A percentile compares a stretch with the other conserved stretches of the same genome.
These are phyloP conservation scores for Globisporangium okanoganense DNA, from an alignment of 352 stramenopile species.

Conservation along the genomic window DNA sequence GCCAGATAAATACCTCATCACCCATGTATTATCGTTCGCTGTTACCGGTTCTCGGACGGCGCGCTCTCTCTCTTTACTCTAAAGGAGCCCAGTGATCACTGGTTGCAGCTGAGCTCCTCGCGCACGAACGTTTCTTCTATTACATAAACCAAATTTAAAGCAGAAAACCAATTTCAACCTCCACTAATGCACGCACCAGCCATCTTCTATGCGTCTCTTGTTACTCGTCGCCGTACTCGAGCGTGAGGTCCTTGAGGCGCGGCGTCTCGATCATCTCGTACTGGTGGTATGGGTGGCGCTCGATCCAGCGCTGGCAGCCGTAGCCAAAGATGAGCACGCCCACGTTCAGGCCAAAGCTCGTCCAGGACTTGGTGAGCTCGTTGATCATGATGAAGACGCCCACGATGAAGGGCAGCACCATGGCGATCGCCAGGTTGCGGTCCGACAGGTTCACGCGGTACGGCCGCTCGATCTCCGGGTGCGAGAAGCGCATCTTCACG, in stretches of 20 bases:
- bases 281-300: conserved; percentile 59
- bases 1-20: background rate
- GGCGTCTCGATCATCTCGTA: conserved; percentile 44
- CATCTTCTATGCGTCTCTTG: background rate
- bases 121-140: background rate
- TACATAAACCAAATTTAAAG: background rate
- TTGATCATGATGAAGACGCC: conserved; percentile 77
- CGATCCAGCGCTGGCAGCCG: conserved; percentile 58
- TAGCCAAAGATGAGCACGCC: conserved; percentile 42
- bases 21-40: background rate
- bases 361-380: conserved; percentile 74
- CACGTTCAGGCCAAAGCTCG: conserved; percentile 61
- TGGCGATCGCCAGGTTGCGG: conserved; percentile 35
- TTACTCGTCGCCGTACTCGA: conserved; percentile 26
- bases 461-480: conserved; percentile 67
- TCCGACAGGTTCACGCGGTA: conserved; percentile 77
- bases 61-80: background rate
- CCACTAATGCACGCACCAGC: background rate
- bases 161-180: background rate
- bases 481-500: conserved; percentile 72
- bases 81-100: background rate
- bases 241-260: conserved; percentile 37
- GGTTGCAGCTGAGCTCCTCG: background rate
- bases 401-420: conserved; percentile 57
- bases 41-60: background rate